Evolutionary conservation across 2,329 filamentous ascomycete species (phyloP), one percentile per base, ranked within the genome.

Genomic region (Nemania abortiva): DNA sequence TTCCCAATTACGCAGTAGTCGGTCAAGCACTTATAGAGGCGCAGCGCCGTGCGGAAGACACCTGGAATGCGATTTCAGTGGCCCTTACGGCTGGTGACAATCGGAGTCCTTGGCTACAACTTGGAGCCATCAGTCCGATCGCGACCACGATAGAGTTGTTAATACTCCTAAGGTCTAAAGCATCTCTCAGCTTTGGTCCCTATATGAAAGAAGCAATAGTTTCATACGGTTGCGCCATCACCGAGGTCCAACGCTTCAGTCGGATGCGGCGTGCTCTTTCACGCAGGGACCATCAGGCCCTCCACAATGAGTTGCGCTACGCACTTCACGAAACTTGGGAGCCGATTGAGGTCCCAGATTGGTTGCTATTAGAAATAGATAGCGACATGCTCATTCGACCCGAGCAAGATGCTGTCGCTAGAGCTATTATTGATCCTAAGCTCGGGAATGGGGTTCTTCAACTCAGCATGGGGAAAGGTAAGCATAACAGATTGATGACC

Each of bases 351-450:
- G 74, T 83, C 31, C 82, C 88, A 0, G 90, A 93, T 71, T 92
- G 90, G 87, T 76, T 93, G 0, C 79, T 93, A 0, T 77, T 94
- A 0, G 90, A 93, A 70, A 86, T 93, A 15, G 91, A 93, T 53
- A 82, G 85, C 0, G 84, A 91, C 65, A 79, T 93, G 1, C 81
- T 90, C 20, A 88, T 93, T 59, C 85, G 91, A 0, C 79, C 82
- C 0, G 86, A 88, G 3, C 91, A 93, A 72, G 82, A 90, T 0
- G 83, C 88, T 5, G 90, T 93, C 11, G 90, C 90, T 0, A 72
- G 79, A 1, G 87, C 88, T 0, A 92, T 88, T 18, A 89, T 90
- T 1, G 79, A 79, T 0, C 89, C 90, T 0, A 58, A 71, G 0
- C 87, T 86, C 0, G 79, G 80, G 0, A 92, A 92, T 65, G 88